These are phyloP conservation scores for Hyaloscypha hepaticicola DNA, from an alignment of 495 filamentous ascomycete genomes.

Conservation along the genomic window DNA sequence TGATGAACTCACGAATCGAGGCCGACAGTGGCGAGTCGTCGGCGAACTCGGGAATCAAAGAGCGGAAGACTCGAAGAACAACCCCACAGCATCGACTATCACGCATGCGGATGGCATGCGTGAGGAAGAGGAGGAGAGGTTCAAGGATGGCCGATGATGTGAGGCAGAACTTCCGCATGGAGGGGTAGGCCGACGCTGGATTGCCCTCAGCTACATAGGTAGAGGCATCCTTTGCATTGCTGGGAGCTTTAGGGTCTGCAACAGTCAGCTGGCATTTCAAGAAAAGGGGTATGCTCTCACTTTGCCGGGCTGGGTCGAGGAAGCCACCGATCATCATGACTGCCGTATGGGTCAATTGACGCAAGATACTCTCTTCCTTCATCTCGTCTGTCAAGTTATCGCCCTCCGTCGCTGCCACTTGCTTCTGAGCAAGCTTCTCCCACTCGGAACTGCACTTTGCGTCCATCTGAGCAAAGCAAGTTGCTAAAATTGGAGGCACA, in stretches of 20 bases:
- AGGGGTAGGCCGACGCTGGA: slow-evolving; percentile 38
- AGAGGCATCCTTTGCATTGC: slow-evolving; percentile 27
- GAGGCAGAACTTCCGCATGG: slow-evolving; percentile 77
- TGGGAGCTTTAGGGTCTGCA: slow-evolving; percentile 16
- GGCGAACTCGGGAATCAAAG: slow-evolving; percentile 77
- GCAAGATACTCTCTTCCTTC: slow-evolving; percentile 94
- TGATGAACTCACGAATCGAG: slow-evolving; percentile 89
- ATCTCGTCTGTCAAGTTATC: slow-evolving; percentile 87
- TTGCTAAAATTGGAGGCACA: slow-evolving; percentile 78
- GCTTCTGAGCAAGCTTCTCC: slow-evolving; percentile 63
- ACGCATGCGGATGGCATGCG: slow-evolving; percentile 84
- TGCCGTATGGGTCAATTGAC: slow-evolving; percentile 89
- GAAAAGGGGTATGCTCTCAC: slow-evolving; percentile 11
- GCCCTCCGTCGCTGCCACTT: slow-evolving; percentile 54
- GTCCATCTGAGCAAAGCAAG: slow-evolving; percentile 83
- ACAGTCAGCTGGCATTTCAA: slow-evolving; percentile 11
- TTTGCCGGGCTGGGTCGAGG: slow-evolving; percentile 60
- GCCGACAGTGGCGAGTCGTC: slow-evolving; percentile 30
- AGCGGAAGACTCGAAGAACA: slow-evolving; percentile 79
- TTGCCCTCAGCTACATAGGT: slow-evolving; percentile 20
- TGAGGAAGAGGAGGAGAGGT: slow-evolving; percentile 85
- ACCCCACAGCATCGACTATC: slow-evolving; percentile 86
- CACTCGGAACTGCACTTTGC: slow-evolving; percentile 83
- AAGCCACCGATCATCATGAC: slow-evolving; percentile 87
- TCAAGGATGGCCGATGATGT: slow-evolving; percentile 76